A percentile compares a stretch with the other conserved stretches of the same genome.
Evolutionary conservation across 1,284 basidiomycete genomes (phyloP).

Genomic region (Puccinia triticina): DNA sequence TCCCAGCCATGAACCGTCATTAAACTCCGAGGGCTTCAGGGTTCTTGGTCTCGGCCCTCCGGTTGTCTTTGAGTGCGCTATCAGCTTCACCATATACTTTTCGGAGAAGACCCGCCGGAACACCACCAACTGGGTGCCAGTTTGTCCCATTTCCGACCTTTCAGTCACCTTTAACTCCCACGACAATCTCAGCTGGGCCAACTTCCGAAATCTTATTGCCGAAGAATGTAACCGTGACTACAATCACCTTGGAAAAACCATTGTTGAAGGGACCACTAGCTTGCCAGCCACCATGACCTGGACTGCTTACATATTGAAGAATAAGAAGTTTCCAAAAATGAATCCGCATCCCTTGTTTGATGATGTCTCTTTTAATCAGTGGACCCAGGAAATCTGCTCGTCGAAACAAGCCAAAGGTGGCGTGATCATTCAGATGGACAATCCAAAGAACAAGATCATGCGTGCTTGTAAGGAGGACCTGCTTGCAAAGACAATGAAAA

Average conservation of each 20-base stretch:
- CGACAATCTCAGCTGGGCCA: background rate
- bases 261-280: background rate
- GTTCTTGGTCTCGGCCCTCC: background rate
- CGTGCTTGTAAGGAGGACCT: background rate
- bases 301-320: conserved; percentile 4
- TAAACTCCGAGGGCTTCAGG: background rate
- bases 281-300: background rate
- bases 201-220: background rate
- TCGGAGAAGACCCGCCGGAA: background rate
- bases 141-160: background rate
- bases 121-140: background rate
- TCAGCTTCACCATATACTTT: background rate
- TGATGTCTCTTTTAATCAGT: background rate
- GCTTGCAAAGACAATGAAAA: background rate
- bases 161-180: background rate
- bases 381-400: background rate
- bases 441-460: background rate
- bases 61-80: background rate
- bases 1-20: background rate
- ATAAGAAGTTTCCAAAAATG: background rate
- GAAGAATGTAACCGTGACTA: background rate
- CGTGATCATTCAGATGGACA: background rate
- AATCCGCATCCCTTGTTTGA: background rate
- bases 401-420: background rate
- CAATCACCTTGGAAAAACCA: background rate